Conservation (phyloP, 2,329 filamentous ascomycete genomes). For the Trichophyton benhamiae region DNA sequence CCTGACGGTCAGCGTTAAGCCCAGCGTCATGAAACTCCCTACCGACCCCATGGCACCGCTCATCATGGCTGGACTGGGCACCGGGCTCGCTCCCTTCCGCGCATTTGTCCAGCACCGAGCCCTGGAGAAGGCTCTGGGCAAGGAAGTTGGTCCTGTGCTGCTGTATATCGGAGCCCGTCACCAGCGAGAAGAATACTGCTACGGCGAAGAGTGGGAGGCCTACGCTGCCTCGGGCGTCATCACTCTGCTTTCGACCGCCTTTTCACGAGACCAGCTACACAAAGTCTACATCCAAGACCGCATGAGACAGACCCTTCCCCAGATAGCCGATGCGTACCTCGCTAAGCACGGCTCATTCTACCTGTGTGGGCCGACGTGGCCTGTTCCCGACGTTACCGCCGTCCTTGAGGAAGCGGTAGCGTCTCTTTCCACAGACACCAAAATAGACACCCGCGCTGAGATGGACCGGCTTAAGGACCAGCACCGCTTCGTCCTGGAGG, state of each 20-base stretch:
- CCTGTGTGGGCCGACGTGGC: conserved; percentile 95
- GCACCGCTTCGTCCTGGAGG: conserved; percentile 86
- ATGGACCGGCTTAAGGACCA: conserved; percentile 97
- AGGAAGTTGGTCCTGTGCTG: conserved; percentile 83
- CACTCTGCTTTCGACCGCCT: conserved; percentile 82
- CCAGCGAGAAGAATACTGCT: conserved; percentile 96
- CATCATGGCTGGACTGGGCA: conserved; percentile 98
- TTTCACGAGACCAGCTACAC: conserved; percentile 90
- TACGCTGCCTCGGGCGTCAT: conserved; percentile 93
- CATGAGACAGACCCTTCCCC: conserved; percentile 75
- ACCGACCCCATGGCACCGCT: conserved; percentile 70
- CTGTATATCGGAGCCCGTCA: conserved; percentile 95
- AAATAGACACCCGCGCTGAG: conserved; percentile 75
- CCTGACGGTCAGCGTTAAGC: conserved; percentile 92
- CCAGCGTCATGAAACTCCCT: conserved; percentile 98
- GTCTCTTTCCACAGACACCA: conserved; percentile 53
- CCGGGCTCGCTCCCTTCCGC: conserved; percentile 95
- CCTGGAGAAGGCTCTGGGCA: conserved; percentile 94
- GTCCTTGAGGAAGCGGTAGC: conserved; percentile 89
- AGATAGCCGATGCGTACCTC: conserved; percentile 79
- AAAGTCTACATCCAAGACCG: conserved; percentile 99
- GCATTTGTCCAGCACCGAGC: conserved; percentile 97
- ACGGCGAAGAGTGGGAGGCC: conserved; percentile 98
- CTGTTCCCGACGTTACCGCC: conserved; percentile 88
- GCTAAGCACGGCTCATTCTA: conserved; percentile 86